phyloP scores from a whole-genome alignment of 768 basidiomycete species.

The Candolleomyces aberdarensis region DNA sequence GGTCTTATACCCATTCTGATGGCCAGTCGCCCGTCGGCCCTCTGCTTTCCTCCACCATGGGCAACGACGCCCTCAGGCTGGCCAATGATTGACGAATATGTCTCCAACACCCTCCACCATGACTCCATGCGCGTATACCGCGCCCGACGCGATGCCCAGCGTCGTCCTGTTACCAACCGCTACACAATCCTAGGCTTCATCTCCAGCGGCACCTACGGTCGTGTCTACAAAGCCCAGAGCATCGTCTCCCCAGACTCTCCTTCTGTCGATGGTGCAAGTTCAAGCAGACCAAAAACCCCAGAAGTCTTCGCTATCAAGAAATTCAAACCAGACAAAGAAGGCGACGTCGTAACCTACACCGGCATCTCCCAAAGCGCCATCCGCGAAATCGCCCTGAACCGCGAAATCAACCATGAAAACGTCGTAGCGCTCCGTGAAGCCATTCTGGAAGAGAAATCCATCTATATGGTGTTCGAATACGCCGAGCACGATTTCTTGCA shows the following conservation, averaged over 20 bases:
- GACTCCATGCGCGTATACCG: slow-evolving; percentile 90
- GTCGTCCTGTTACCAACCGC: slow-evolving; percentile 69
- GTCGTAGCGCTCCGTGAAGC: slow-evolving; percentile 90
- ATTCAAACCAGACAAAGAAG: slow-evolving; percentile 99
- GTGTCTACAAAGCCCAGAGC: slow-evolving; percentile 96
- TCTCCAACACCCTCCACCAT: slow-evolving; percentile 43
- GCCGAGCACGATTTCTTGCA: slow-evolving; percentile 99
- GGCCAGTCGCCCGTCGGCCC: neutral
- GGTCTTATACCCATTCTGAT: neutral
- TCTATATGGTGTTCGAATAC: slow-evolving; percentile 99
- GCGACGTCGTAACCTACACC: slow-evolving; percentile 92
- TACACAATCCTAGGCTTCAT: slow-evolving; percentile 96
- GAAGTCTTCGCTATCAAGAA: slow-evolving; percentile 96
- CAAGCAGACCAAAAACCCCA: slow-evolving; percentile 39
- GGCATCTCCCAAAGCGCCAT: slow-evolving; percentile 98
- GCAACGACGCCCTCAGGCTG: neutral
- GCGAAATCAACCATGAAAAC: slow-evolving; percentile 89
- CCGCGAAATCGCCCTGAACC: slow-evolving; percentile 93
- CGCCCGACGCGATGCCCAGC: slow-evolving; percentile 66
- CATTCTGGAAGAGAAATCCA: slow-evolving; percentile 96
- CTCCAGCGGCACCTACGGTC: slow-evolving; percentile 95
- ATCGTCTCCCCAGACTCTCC: slow-evolving; percentile 32
- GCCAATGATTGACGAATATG: slow-evolving; percentile 33
- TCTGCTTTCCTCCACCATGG: neutral
- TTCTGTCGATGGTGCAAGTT: too few species aligned